Percentiles rank a stretch among this genome's conserved stretches.
Evolutionary conservation across 2,329 filamentous ascomycete genomes (phyloP).

Genomic region (Pezicula radicicola): DNA sequence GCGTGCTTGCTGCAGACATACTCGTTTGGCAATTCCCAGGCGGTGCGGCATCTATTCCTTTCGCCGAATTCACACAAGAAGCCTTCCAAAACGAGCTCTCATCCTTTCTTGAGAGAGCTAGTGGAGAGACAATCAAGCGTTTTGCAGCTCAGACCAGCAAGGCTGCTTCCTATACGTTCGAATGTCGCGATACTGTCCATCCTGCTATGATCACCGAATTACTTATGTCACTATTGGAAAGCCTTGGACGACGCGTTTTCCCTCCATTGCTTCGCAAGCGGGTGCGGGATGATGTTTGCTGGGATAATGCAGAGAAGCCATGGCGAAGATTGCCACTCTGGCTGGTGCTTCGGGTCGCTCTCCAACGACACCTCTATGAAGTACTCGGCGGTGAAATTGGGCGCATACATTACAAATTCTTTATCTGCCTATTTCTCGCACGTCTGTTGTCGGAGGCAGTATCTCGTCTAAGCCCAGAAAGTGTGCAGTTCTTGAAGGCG

Average conservation of each 20-base stretch:
- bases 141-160: constrained; percentile 53
- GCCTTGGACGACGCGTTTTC: constrained; percentile 39
- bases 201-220: constrained; percentile 57
- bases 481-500: constrained; percentile 37
- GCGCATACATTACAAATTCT: constrained; percentile 52
- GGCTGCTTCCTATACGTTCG: constrained; percentile 42
- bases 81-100: constrained; percentile 47
- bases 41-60: constrained; percentile 43
- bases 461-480: constrained; percentile 30
- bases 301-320: constrained; percentile 45
- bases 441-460: constrained; percentile 38
- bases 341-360: constrained; percentile 56
- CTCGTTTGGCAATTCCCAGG: constrained; percentile 61
- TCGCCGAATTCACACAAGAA: constrained; percentile 31
- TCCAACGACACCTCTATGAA: constrained; percentile 47
- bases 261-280: constrained; percentile 48
- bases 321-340: constrained; percentile 63
- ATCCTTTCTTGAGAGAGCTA: constrained; percentile 53
- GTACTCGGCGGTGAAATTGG: constrained; percentile 37
- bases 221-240: constrained; percentile 58
- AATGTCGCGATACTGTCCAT: constrained; percentile 54
- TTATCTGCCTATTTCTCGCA: constrained; percentile 46
- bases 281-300: constrained; percentile 57
- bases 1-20: constrained; percentile 48
- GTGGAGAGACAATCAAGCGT: constrained; percentile 46